Evolutionary conservation across 2,329 filamentous ascomycete genomes (phyloP).

Genomic region (Tolypocladium capitatum): DNA sequence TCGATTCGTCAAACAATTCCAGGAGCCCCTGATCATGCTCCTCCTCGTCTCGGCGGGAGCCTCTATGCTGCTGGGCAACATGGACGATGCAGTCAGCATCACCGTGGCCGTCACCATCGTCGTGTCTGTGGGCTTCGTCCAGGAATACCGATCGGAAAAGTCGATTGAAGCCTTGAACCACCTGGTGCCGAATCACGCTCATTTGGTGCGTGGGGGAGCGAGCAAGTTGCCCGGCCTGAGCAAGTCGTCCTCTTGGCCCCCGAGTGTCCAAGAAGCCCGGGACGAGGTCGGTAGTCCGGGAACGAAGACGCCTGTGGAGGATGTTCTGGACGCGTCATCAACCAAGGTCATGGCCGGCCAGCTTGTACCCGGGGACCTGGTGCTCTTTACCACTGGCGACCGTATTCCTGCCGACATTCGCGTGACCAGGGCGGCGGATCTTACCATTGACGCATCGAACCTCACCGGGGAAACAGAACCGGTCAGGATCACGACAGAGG

Average conservation of each 20-base stretch:
- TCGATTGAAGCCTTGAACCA: conserved; percentile 91
- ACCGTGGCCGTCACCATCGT: conserved; percentile 94
- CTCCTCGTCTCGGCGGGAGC: conserved; percentile 77
- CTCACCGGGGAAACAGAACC: conserved; percentile 94
- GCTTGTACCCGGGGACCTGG: conserved; percentile 82
- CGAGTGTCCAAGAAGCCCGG: conserved; percentile 25
- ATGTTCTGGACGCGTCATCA: conserved; percentile 57
- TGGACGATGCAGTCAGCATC: conserved; percentile 91
- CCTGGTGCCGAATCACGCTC: conserved; percentile 86
- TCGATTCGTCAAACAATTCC: conserved; percentile 91
- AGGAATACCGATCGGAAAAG: conserved; percentile 96
- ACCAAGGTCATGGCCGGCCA: conserved; percentile 77
- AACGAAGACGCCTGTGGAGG: conserved; percentile 46
- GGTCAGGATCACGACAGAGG: conserved; percentile 61
- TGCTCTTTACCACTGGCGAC: conserved; percentile 90
- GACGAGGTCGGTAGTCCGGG: conserved; percentile 30
- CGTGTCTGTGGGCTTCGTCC: conserved; percentile 87
- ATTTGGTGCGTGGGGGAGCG: conserved; percentile 61
- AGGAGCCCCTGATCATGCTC: conserved; percentile 88
- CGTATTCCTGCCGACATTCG: conserved; percentile 92
- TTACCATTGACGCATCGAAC: conserved; percentile 94
- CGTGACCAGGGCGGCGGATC: conserved; percentile 77
- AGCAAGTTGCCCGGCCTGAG: conserved; percentile 19
- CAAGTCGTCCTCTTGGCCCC: conserved; percentile 35
- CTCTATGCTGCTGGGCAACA: conserved; percentile 82